Evolutionary conservation across 176 grass and related monocot genomes (phyloP).

Genomic region (Elaeis guineensis): DNA sequence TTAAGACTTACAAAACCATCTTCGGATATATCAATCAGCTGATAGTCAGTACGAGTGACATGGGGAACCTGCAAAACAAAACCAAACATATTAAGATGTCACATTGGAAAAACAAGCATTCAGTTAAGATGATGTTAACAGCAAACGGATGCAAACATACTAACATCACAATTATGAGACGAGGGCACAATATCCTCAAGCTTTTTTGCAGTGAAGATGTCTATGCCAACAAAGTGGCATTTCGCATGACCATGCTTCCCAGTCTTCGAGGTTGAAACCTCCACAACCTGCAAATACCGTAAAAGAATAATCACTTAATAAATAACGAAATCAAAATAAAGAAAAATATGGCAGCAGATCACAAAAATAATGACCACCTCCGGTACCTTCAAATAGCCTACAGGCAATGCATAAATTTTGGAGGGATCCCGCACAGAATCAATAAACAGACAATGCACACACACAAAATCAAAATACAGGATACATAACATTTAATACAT

Average conservation of each 20-base stretch:
- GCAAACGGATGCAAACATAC: neutral
- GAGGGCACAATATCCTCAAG: constrained; percentile 72
- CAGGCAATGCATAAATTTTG: too few species aligned
- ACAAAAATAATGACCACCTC: neutral
- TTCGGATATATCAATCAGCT: constrained; percentile 71
- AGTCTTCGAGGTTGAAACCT: constrained; percentile 70
- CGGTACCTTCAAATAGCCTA: too few species aligned
- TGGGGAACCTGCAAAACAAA: constrained; percentile 36
- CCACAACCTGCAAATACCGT: constrained; percentile 39
- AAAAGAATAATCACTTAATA: neutral
- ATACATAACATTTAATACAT: too few species aligned
- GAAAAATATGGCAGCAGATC: neutral
- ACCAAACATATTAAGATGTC: neutral
- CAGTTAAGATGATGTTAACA: too few species aligned
- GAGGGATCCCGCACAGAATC: too few species aligned
- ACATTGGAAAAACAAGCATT: too few species aligned
- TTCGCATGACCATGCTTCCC: constrained; percentile 67
- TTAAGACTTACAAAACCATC: constrained; percentile 53
- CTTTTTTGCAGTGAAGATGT: constrained; percentile 66
- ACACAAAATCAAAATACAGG: too few species aligned
- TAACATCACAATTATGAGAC: constrained; percentile 63
- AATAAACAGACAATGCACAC: too few species aligned
- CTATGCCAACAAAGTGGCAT: constrained; percentile 68
- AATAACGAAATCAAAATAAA: neutral
- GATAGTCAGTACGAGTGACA: constrained; percentile 62